phyloP scores from a whole-genome alignment of 1,284 basidiomycete genomes.

The Naganishia sp. region DNA sequence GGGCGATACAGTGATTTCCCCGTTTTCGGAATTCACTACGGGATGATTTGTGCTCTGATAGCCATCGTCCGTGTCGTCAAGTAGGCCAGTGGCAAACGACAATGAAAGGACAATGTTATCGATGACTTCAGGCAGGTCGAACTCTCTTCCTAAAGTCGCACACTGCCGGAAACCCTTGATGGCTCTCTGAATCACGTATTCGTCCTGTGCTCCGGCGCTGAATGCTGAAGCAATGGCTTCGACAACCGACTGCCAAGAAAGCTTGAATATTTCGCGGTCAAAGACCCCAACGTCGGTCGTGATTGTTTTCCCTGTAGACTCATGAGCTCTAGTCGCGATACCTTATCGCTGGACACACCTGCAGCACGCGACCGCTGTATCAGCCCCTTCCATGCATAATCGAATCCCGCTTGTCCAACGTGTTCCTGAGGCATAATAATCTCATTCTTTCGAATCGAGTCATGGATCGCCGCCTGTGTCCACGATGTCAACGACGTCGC shows the following conservation, averaged over 20 bases:
- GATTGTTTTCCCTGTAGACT: constrained; percentile 67
- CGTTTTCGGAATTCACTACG: constrained; percentile 87
- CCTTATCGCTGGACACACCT: constrained; percentile 57
- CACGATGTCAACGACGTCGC: background rate
- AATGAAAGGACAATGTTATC: constrained; percentile 93
- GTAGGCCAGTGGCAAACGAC: constrained; percentile 79
- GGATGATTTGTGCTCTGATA: constrained; percentile 81
- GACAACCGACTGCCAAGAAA: constrained; percentile 87
- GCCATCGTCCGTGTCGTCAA: constrained; percentile 68
- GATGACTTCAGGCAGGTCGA: constrained; percentile 89
- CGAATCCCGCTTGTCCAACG: constrained; percentile 93
- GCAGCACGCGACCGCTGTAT: constrained; percentile 76
- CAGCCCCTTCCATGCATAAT: constrained; percentile 98
- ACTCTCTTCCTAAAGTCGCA: constrained; percentile 86
- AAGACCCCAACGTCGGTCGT: constrained; percentile 76
- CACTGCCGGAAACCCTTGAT: constrained; percentile 96
- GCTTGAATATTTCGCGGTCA: constrained; percentile 89
- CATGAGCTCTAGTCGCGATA: constrained; percentile 4
- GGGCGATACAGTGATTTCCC: constrained; percentile 84
- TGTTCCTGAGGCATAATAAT: constrained; percentile 99
- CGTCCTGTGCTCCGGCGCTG: constrained; percentile 86
- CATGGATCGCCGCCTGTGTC: constrained; percentile 71
- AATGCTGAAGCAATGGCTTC: constrained; percentile 90
- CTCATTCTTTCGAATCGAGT: constrained; percentile 89
- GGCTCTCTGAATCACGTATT: constrained; percentile 90